Evolutionary conservation across 1,284 basidiomycete species (phyloP).

Genomic region (Puccinia hordei): DNA sequence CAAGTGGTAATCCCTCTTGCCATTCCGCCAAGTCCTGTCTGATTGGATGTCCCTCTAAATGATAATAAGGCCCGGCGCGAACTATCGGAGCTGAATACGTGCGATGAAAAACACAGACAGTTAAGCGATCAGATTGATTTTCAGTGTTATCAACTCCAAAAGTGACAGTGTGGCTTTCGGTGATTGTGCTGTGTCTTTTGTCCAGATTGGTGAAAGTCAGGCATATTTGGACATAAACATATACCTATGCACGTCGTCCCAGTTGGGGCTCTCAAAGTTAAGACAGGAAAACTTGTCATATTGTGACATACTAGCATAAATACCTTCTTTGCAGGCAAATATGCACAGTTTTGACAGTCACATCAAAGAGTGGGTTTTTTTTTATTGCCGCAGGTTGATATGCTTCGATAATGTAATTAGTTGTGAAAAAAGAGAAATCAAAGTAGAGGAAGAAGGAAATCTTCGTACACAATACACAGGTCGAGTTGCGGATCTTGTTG

Average conservation of each 20-base stretch:
- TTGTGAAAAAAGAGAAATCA: background rate
- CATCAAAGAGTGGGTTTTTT: no score
- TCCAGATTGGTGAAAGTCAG: no score
- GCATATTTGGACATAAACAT: no score
- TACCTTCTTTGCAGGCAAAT: no score
- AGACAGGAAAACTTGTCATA: no score
- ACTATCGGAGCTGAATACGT: constrained; percentile 31
- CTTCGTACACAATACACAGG: constrained; percentile 12
- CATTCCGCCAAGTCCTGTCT: constrained; percentile 40
- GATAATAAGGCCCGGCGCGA: constrained; percentile 35
- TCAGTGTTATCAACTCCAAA: background rate
- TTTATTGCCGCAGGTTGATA: no score
- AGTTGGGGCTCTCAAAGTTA: no score
- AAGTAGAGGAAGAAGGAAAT: background rate
- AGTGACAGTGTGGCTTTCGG: background rate
- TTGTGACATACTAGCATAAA: no score
- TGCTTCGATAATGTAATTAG: no score
- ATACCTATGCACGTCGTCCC: background rate
- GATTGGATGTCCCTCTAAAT: constrained; percentile 38
- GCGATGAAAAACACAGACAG: background rate
- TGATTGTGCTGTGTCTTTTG: no score
- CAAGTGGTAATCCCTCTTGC: constrained; percentile 46
- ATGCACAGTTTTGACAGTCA: no score
- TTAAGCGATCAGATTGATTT: background rate
- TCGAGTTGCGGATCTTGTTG: constrained; percentile 15